Conservation (phyloP, 179 eudicot genomes). For the Patellifolia procumbens region DNA sequence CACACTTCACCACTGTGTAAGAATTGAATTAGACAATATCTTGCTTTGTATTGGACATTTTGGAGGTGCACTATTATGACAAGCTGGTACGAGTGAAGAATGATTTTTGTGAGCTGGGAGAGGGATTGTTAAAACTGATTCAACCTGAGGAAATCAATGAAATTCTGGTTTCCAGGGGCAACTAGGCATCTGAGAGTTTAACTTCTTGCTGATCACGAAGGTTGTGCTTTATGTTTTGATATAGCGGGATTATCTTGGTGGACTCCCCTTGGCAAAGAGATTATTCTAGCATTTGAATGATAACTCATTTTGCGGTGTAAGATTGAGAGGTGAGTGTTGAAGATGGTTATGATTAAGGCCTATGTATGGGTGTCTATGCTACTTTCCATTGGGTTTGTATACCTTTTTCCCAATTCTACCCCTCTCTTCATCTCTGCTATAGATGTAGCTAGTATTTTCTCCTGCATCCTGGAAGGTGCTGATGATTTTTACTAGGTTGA, state of each 20-base stretch:
- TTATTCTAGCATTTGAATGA: not conserved
- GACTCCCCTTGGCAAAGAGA: not conserved
- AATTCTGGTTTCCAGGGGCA: not conserved
- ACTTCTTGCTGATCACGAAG: not conserved
- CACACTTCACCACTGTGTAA: not conserved
- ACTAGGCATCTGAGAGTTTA: not conserved
- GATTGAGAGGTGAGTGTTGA: not conserved
- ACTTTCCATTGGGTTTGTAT: not conserved
- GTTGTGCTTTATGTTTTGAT: not conserved
- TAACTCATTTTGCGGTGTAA: not conserved
- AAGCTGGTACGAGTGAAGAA: not conserved
- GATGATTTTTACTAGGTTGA: not conserved
- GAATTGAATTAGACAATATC: not conserved
- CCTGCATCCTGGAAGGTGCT: not conserved
- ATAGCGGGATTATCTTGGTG: not conserved
- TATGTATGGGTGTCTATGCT: not conserved
- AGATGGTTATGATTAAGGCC: not conserved
- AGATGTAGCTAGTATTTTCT: not conserved
- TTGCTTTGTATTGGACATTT: not conserved
- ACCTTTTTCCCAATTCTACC: not conserved
- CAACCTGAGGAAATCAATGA: not conserved
- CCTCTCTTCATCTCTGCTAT: not conserved
- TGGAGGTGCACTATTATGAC: not conserved
- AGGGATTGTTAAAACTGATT: not conserved
- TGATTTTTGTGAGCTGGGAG: not conserved